Conservation (phyloP, 495 filamentous ascomycete species). For the Talaromyces ruber region DNA sequence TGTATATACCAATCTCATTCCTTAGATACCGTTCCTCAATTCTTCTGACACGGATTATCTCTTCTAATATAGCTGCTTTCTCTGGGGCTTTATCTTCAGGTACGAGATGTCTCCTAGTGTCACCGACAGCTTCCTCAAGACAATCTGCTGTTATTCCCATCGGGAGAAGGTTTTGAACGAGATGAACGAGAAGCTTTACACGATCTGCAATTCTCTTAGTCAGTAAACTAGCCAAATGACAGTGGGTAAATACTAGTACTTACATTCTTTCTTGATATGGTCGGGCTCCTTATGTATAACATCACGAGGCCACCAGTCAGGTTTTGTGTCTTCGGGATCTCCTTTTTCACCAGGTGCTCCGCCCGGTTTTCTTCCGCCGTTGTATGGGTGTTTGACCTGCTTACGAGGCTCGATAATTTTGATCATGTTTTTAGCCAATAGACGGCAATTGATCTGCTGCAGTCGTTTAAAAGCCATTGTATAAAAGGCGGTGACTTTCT, state of each 20-base stretch:
- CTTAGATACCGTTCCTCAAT: slow-evolving; percentile 44
- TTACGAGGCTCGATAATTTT: slow-evolving; percentile 81
- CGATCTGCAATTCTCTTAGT: slow-evolving; percentile 19
- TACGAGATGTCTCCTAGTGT: slow-evolving; percentile 30
- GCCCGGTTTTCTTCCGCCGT: slow-evolving; percentile 39
- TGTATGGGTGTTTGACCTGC: slow-evolving; percentile 77
- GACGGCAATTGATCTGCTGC: slow-evolving; percentile 37
- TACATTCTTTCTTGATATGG: slow-evolving; percentile 70
- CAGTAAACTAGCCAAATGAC: neutral
- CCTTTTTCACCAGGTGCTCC: slow-evolving; percentile 28
- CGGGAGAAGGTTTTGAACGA: slow-evolving; percentile 31
- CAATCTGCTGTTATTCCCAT: slow-evolving; percentile 30
- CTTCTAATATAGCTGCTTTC: slow-evolving; percentile 30
- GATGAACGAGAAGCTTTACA: slow-evolving; percentile 33
- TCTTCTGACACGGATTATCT: slow-evolving; percentile 45
- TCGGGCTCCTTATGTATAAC: slow-evolving; percentile 75
- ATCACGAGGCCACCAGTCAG: slow-evolving; percentile 72
- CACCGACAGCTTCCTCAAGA: slow-evolving; percentile 32
- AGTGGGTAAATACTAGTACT: slow-evolving; percentile 13
- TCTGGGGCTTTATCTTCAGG: slow-evolving; percentile 22
- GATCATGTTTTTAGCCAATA: slow-evolving; percentile 70
- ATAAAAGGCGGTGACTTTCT: slow-evolving; percentile 30
- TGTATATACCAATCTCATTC: slow-evolving; percentile 41
- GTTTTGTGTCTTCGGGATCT: slow-evolving; percentile 50
- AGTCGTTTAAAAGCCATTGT: slow-evolving; percentile 30